Base-by-base conservation (phyloP, 495 filamentous ascomycete genomes). In the Penicillium paxilli region DNA sequence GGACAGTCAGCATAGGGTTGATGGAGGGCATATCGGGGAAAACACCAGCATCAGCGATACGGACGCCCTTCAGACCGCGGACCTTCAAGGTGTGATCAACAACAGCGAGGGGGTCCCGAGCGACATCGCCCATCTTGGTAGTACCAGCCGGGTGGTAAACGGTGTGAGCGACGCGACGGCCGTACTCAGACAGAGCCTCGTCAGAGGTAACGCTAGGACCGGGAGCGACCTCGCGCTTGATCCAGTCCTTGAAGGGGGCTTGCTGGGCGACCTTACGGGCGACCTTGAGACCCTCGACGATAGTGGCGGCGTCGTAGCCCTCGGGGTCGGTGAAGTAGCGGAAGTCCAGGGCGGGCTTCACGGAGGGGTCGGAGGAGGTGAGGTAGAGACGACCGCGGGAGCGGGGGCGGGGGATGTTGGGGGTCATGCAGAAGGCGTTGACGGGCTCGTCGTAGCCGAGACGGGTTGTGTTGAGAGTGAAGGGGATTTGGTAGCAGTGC, bases 401-500 rank as follows among this genome's bases (percentile, higher is more conserved):
- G n/a, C 87, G 80, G 16, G 90, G 87, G 4, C 88, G 86, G 6
- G 90, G 90, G 59, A 92, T 94, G 70, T 94, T 94, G 55, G 90
- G 90, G 44, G 89, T 92, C 89, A 94, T 92, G 80, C 89, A 92
- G 72, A 94, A 94, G 49, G 89, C 89, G 63, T 92, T 83, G 25
- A 85, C 74, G 24, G 87, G 87, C 16, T 73, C 76, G 60, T 88
- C 81, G 60, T 92, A 92, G 40, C 89, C 89, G 6, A 93, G 75
- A n/a, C 89, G 80, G 5, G 72, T 67, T 45, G 82, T 87, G 74
- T 88, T 88, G 52, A 87, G 78, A 35, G 83, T 86, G 70, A 91
- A 91, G 26, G 88, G 89, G 51, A 91, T 91, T 69, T 94, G 90
- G 70, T 92, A 92, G 78, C 89, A 92, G 72, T 94, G 90, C 88